These are phyloP conservation scores for Miscanthus lutarioriparius DNA, from an alignment of 176 grass and related monocot genomes.

Conservation along the genomic window DNA sequence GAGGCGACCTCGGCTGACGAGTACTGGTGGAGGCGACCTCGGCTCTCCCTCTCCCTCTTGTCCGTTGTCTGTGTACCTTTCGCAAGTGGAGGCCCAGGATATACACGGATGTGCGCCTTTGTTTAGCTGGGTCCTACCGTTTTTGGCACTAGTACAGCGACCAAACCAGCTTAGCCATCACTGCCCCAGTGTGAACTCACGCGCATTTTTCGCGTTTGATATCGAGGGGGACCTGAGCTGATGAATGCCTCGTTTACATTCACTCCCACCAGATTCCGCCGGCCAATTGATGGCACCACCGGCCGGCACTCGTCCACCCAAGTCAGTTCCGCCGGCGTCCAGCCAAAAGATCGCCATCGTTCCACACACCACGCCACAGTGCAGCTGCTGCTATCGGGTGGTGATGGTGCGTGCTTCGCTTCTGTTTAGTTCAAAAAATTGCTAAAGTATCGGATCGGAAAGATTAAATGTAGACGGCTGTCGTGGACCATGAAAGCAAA, in stretches of 20 bases:
- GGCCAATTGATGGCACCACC: constrained; percentile 20
- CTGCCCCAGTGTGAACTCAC: background rate
- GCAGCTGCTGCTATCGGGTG: background rate
- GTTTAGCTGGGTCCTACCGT: background rate
- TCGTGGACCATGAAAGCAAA: too few relatives aligned
- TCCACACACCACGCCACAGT: background rate
- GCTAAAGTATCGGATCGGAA: too few relatives aligned
- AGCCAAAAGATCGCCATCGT: background rate
- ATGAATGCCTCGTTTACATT: background rate
- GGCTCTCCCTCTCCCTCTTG: background rate
- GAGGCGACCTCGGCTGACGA: background rate
- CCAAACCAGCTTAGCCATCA: constrained; percentile 2
- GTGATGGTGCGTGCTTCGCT: background rate
- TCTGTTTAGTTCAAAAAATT: too few relatives aligned
- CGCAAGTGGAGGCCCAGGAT: constrained; percentile 28
- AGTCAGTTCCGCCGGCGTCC: constrained; percentile 20
- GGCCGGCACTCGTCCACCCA: background rate
- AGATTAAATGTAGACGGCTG: too few relatives aligned
- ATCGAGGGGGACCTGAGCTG: background rate
- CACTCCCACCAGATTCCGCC: constrained; percentile 13
- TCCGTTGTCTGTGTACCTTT: background rate
- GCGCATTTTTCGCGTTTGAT: background rate
- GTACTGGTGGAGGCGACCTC: background rate
- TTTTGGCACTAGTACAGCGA: background rate
- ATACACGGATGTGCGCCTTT: background rate